Percentiles rank a stretch among this genome's conserved stretches.
phyloP scores from a whole-genome alignment of 2,329 filamentous ascomycete genomes.

The Xylariaceae sp. region DNA sequence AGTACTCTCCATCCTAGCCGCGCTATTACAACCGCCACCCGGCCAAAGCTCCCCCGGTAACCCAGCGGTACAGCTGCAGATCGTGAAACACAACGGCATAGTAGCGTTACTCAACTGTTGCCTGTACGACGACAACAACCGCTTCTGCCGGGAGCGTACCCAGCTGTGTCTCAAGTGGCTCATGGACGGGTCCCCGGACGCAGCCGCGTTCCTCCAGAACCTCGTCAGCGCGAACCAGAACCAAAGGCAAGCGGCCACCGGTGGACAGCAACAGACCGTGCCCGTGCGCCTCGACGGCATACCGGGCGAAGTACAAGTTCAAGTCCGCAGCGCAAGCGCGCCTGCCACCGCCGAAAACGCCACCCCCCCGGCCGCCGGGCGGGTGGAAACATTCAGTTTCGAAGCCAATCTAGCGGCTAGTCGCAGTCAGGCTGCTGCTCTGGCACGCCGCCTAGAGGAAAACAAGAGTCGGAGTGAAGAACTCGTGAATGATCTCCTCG shows the following conservation, averaged over 20 bases:
- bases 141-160: slow-evolving; percentile 90
- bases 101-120: slow-evolving; percentile 89
- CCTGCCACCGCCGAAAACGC: slow-evolving; percentile 24
- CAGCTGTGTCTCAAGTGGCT: slow-evolving; percentile 88
- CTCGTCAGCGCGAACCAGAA: slow-evolving; percentile 53
- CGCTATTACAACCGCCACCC: slow-evolving; percentile 82
- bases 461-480: slow-evolving; percentile 42
- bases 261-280: slow-evolving; percentile 43
- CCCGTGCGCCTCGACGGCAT: slow-evolving; percentile 63
- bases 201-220: slow-evolving; percentile 73
- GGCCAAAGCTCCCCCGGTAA: slow-evolving; percentile 67
- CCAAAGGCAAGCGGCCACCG: slow-evolving; percentile 14
- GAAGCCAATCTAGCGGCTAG: slow-evolving; percentile 22
- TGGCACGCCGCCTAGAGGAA: slow-evolving; percentile 34
- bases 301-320: slow-evolving; percentile 62
- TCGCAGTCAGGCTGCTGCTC: slow-evolving; percentile 21
- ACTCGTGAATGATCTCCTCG: slow-evolving; percentile 43
- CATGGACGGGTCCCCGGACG: slow-evolving; percentile 76
- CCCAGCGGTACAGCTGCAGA: slow-evolving; percentile 83
- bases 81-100: slow-evolving; percentile 83
- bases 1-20: slow-evolving; percentile 87
- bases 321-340: slow-evolving; percentile 51
- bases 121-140: slow-evolving; percentile 89
- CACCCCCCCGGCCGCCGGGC: neutral
- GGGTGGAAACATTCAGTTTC: slow-evolving; percentile 19